Base-by-base conservation (phyloP, 2,329 filamentous ascomycete genomes). In the Cercospora zeae-maydis region DNA sequence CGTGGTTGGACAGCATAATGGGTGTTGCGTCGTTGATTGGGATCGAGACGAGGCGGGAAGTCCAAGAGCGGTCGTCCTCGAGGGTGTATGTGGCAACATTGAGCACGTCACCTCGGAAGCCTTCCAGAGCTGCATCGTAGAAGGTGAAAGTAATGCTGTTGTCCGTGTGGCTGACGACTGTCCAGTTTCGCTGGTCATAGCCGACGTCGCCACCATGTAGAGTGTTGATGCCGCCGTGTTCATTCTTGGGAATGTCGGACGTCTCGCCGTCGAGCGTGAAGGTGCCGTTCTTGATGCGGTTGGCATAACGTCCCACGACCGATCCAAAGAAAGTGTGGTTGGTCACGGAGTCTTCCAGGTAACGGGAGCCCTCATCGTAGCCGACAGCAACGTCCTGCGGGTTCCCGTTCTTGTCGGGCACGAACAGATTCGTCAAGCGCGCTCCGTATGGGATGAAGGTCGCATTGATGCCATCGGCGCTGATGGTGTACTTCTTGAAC, bases 51-150 rank as follows among this genome's bases (percentile, higher is more conserved):
- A 93, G 91, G 76, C 85, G 88, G 70, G 92, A 81, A 72, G 90
- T 82, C 88, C 89, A 92, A 45, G 79, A 76, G 53, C 85, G 84
- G 73, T 83, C 80, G 30, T 86, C 84, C 3, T 80, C 81, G 57
- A 93, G 75, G 0, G 87, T 88, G 77, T 93, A 93, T 4, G 89
- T 92, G 65, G 92, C 82, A 75, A 89, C 86, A 63, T 87, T 87
- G 55, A 90, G 78, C 5, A 93, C 89, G 74, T 91, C 86, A 60
- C 90, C 90, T 0, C 90, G 90, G 77, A 93, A 93, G 39, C 90
- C 90, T 75, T 90, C 82, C 73, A 88, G 83, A 68, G 89, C 89
- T 0, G 84, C 81, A 72, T 93, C 90, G 59, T 88, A 83, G 51
- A 93, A 82, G 63, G 84, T 86, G 75, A 93, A 93, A 45, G 89